Evolutionary conservation across 2,329 filamentous ascomycete genomes (phyloP), one percentile per base, ranked within the genome.

Genomic region (Talaromyces sp.): DNA sequence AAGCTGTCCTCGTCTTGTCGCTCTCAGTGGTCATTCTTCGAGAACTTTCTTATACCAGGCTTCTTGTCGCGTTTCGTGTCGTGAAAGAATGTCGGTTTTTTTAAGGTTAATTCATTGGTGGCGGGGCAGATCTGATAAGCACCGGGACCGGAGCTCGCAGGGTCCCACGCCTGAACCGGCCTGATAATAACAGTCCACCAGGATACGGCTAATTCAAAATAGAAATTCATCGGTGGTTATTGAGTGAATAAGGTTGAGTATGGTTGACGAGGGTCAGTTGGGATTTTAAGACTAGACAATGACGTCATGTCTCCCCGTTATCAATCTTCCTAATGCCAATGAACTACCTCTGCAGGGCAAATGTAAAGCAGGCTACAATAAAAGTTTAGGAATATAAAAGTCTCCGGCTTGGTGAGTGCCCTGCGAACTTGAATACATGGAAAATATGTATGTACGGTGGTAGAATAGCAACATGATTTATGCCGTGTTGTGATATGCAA

Each of bases 1-100:
- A 83, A 56, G 83, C 85, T 48, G 78, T 82, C 66, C 83, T 59
- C 7, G 56, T 54, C 31, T 59, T 48, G 21, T 60, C 55, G 51
- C 59, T 64, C 27, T 59, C 63, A 57, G 62, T 64, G 32, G 59
- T 66, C 72, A 73, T 74, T 8, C 58, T 70, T 54, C 38, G 10
- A n/a, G 6, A 21, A 24, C 43, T 19, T 19, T 46, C 1, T 24
- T 24, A 21, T 21, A 21, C 3, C 2, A 46, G 7, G 41, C n/a
- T 35, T 35, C 32, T 14, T 46, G 9, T 24, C 19, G n/a, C 17
- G 43, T 24, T 46, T 24, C 24, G 43, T 46, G 24, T 19, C 43
- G 10, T 21, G 43, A 11, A 46, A 6, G n/a, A 12, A 24, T 24
- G 43, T 8, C n/a, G 43, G 43, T 46, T 46, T 46, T 46, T 24